Evolutionary conservation across 2,329 filamentous ascomycete species (phyloP).

Genomic region (Aureobasidium mangrovei): DNA sequence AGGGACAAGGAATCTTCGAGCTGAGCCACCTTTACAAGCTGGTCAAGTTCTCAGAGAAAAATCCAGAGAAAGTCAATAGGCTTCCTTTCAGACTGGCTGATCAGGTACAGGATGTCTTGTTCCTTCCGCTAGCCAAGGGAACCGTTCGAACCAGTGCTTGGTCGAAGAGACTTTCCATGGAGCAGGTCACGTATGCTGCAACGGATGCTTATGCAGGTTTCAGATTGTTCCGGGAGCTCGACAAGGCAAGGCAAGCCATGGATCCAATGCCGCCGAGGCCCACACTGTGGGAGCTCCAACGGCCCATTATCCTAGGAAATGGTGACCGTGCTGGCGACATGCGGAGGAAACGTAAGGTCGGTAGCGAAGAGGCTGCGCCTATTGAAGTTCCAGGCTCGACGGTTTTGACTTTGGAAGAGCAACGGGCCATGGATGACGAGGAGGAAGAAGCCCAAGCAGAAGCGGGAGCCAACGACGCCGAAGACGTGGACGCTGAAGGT

Average conservation of each 20-base stretch:
- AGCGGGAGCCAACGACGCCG: background rate
- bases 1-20: constrained; percentile 63
- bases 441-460: constrained; percentile 3
- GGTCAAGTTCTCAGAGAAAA: constrained; percentile 54
- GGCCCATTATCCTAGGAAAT: constrained; percentile 52
- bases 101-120: constrained; percentile 63
- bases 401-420: background rate
- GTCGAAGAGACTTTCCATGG: constrained; percentile 51
- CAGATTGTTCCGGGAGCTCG: constrained; percentile 63
- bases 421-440: background rate
- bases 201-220: constrained; percentile 74
- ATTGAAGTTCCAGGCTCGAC: background rate
- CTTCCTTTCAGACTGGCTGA: constrained; percentile 55
- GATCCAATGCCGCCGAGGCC: constrained; percentile 64
- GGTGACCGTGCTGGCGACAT: constrained; percentile 24
- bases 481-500: background rate
- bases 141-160: constrained; percentile 68
- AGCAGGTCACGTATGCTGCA: constrained; percentile 67
- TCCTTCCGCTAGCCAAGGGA: constrained; percentile 68
- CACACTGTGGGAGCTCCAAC: constrained; percentile 55
- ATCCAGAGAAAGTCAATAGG: constrained; percentile 55
- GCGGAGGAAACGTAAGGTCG: background rate
- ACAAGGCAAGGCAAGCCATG: constrained; percentile 57
- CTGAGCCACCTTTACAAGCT: constrained; percentile 74
- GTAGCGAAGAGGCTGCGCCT: background rate